These are phyloP conservation scores for Psilocybe subaeruginosa DNA, from an alignment of 768 basidiomycete genomes.

Conservation along the genomic window DNA sequence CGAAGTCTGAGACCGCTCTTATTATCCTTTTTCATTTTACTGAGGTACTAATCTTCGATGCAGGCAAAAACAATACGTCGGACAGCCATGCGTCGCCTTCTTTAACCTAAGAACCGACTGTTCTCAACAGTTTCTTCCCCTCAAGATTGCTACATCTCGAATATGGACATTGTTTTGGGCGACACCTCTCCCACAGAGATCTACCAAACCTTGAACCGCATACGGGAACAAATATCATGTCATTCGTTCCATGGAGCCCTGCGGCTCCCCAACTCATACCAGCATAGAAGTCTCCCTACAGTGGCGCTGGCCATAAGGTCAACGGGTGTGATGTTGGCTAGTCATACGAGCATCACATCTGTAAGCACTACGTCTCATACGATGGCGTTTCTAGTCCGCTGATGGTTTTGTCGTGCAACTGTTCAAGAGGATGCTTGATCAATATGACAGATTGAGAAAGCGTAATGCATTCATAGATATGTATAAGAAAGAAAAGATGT, in stretches of 20 bases:
- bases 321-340: slow-evolving; percentile 97
- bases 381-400: neutral
- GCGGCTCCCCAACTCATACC: slow-evolving; percentile 97
- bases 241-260: slow-evolving; percentile 99
- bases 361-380: slow-evolving; percentile 44
- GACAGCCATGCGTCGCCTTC: slow-evolving; percentile 95
- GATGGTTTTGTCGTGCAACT: slow-evolving; percentile 48
- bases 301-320: slow-evolving; percentile 88
- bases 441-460: slow-evolving; percentile 86
- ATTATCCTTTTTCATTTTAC: neutral
- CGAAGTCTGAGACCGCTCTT: slow-evolving; percentile 58
- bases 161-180: slow-evolving; percentile 98
- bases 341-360: slow-evolving; percentile 96
- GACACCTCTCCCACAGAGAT: slow-evolving; percentile 67
- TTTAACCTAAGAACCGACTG: slow-evolving; percentile 99
- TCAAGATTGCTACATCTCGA: slow-evolving; percentile 95
- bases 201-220: slow-evolving; percentile 94
- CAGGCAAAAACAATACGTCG: slow-evolving; percentile 94
- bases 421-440: slow-evolving; percentile 95
- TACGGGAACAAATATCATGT: slow-evolving; percentile 96
- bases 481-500: slow-evolving; percentile 77
- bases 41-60: neutral
- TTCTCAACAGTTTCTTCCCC: slow-evolving; percentile 91
- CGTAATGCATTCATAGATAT: slow-evolving; percentile 95
- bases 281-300: slow-evolving; percentile 87